These are phyloP conservation scores for Cryptococcus sp. DNA, from an alignment of 1,284 basidiomycete species.

Conservation along the genomic window DNA sequence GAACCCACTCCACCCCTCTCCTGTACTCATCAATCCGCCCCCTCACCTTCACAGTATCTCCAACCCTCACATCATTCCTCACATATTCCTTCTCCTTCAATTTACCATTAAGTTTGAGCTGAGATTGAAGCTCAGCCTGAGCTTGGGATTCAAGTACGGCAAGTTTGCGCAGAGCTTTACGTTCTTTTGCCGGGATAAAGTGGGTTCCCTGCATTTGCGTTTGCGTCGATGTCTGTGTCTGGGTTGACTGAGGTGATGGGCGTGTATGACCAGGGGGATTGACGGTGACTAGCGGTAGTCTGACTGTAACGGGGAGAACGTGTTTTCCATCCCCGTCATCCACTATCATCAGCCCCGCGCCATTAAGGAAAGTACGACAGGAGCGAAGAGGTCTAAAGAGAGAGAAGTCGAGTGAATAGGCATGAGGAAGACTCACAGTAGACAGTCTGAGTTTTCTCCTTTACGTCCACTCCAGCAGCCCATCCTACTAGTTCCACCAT, in stretches of 20 bases:
- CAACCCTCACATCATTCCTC: constrained; percentile 33
- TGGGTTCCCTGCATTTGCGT: neutral
- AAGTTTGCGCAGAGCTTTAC: constrained; percentile 11
- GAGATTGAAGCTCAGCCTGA: neutral
- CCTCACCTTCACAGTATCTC: constrained; percentile 35
- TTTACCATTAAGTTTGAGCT: neutral
- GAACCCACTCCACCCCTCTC: constrained; percentile 23
- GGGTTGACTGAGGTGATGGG: neutral
- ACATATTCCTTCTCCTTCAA: constrained; percentile 12
- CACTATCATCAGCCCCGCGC: constrained; percentile 17
- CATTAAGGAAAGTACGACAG: neutral
- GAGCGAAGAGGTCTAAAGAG: neutral
- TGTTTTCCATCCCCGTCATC: constrained; percentile 39
- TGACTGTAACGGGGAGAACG: constrained; percentile 22
- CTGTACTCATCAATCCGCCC: constrained; percentile 37
- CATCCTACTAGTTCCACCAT: constrained; percentile 40
- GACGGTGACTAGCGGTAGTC: constrained; percentile 11
- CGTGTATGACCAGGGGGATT: neutral
- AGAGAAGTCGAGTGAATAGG: constrained; percentile 1
- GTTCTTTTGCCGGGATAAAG: constrained; percentile 14
- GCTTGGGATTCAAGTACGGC: neutral
- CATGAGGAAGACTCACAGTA: constrained; percentile 23
- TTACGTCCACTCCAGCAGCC: constrained; percentile 39
- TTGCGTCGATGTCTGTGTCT: neutral
- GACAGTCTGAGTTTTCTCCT: constrained; percentile 15